Conservation (phyloP, 1,284 basidiomycete genomes). For the Hymenochaete sp. region DNA sequence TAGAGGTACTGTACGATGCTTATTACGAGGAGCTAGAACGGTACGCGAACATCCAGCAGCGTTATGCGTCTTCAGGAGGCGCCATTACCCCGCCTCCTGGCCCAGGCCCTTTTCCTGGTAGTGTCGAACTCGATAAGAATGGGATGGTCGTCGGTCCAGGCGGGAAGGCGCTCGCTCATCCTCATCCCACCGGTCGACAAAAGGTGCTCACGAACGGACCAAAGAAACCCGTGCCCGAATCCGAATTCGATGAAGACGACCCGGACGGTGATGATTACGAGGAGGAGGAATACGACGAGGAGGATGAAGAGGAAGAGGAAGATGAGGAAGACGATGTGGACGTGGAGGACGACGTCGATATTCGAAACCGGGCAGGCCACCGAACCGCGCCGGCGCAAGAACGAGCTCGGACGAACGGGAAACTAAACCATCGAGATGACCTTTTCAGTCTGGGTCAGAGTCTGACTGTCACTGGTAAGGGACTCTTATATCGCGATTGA, state of each 20-base stretch:
- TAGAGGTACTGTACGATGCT: constrained; percentile 98
- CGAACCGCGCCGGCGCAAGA: constrained; percentile 28
- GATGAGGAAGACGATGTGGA: constrained; percentile 59
- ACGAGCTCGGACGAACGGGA: constrained; percentile 27
- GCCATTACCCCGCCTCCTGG: constrained; percentile 86
- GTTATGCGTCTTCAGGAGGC: constrained; percentile 79
- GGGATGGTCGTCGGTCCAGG: constrained; percentile 69
- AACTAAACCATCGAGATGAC: constrained; percentile 45
- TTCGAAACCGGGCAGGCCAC: constrained; percentile 28
- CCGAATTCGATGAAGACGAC: constrained; percentile 59
- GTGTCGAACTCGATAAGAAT: constrained; percentile 90
- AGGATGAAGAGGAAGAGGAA: constrained; percentile 55
- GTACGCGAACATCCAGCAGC: constrained; percentile 96
- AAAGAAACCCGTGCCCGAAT: constrained; percentile 41
- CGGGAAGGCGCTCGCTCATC: constrained; percentile 30
- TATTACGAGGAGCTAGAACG: constrained; percentile 99
- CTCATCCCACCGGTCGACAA: constrained; percentile 21
- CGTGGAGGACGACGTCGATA: constrained; percentile 50
- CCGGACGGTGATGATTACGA: constrained; percentile 50
- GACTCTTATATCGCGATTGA: constrained; percentile 7
- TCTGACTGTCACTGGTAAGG: constrained; percentile 77
- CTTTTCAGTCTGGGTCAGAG: constrained; percentile 73
- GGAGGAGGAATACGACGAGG: constrained; percentile 56
- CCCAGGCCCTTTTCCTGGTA: constrained; percentile 96
- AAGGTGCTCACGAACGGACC: constrained; percentile 37